phyloP scores from a whole-genome alignment of 805 yeast genomes.

The Diddensiella caesifluorescens region DNA sequence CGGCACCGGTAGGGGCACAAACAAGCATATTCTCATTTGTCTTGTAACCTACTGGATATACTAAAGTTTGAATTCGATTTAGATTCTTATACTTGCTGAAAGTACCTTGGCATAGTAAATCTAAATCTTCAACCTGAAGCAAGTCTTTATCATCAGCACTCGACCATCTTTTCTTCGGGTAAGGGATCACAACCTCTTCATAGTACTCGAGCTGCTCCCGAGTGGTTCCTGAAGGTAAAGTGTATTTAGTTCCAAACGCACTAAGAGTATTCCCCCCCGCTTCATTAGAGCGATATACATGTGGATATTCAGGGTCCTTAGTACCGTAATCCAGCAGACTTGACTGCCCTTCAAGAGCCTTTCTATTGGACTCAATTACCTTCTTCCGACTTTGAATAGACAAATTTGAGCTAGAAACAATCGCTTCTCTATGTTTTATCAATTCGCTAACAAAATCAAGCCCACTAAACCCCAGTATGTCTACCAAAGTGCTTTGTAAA shows the following conservation, averaged over 20 bases:
- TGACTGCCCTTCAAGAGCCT: constrained; percentile 19
- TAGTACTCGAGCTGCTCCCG: constrained; percentile 39
- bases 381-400: constrained; percentile 21
- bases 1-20: constrained; percentile 98
- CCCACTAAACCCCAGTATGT: constrained; percentile 79
- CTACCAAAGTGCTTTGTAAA: constrained; percentile 68
- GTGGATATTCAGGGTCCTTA: constrained; percentile 54
- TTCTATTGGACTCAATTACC: constrained; percentile 21
- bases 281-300: constrained; percentile 71
- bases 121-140: constrained; percentile 58
- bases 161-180: constrained; percentile 41
- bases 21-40: constrained; percentile 93
- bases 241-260: constrained; percentile 72
- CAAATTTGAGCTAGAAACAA: constrained; percentile 8
- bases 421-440: constrained; percentile 36
- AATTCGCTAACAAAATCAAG: constrained; percentile 70
- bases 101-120: constrained; percentile 74
- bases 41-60: constrained; percentile 85
- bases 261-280: constrained; percentile 54
- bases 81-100: constrained; percentile 71
- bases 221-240: constrained; percentile 77
- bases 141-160: constrained; percentile 36
- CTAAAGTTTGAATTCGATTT: constrained; percentile 85
- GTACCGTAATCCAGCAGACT: constrained; percentile 5
- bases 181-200: constrained; percentile 84